Evolutionary conservation across 495 filamentous ascomycete species (phyloP), one percentile per base, ranked within the genome.

Genomic region (Podospora pseudoanserina): DNA sequence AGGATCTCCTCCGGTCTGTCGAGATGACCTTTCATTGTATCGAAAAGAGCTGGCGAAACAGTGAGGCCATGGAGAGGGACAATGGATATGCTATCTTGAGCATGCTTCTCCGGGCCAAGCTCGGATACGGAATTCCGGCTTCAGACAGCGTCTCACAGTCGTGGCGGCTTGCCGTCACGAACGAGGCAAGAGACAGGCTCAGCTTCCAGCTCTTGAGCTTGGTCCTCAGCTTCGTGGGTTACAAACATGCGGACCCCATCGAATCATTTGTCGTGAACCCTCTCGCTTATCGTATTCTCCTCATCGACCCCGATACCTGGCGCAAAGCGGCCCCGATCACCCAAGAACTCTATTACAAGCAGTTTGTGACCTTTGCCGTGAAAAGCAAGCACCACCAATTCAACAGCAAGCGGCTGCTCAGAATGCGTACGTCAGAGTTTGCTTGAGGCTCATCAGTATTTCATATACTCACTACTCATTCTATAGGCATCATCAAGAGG

Each of bases 1-100:
- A 91, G 57, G 87, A 85, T 34, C 84, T 92, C 49, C 80, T 92
- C n/a, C 84, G 91, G 53, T 89, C 93, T 3, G 89, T 96, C 13
- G 87, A 93, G 70, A 90, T 95, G 63, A 81, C 97, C 57, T 92
- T 97, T 69, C 87, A 90, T 74, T 89, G 90, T 64, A 89, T 97
- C 18, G 87, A 91, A 73, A 88, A 90, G 60, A 97, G 89, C 75
- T 99, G 95, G 95, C 87, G 95, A 71, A 98, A 97, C 70, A 98
- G 96, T 72, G 95, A 99, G 78, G 94, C 94, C 61, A 96, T 99
- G 92, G 95, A 99, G 78, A 88, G 88, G 74, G 94, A 96, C 65
- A 96, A 93, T 73, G 95, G 94, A 13, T 99, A 96, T 75, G 90
- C 91, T 16, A 90, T 97, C n/a, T 81, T 98, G 39, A 91, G 89